A percentile compares a stretch with the other conserved stretches of the same genome.
Conservation (phyloP, 2,329 filamentous ascomycete genomes). For the Phialophora verrucosa region DNA sequence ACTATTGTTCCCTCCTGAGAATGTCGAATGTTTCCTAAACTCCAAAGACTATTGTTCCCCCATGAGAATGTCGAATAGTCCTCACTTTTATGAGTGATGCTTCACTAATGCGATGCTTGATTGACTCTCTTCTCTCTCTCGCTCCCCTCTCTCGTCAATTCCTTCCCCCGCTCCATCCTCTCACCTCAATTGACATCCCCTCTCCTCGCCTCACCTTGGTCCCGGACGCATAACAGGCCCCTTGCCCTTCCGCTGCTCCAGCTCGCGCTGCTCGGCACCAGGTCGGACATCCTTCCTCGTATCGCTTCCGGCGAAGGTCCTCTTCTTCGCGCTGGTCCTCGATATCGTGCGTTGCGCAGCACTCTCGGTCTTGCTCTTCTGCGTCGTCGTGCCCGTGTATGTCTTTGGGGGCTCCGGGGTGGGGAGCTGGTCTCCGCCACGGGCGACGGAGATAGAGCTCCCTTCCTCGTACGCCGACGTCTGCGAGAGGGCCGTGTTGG, state of each 20-base stretch:
- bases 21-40: not conserved
- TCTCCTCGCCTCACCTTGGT: not conserved
- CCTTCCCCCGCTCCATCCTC: not conserved
- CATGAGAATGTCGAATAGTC: not conserved
- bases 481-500: constrained; percentile 8
- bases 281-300: constrained; percentile 13
- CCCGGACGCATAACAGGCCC: constrained; percentile 2
- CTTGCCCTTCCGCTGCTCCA: not conserved
- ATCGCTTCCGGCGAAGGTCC: constrained; percentile 6
- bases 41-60: not conserved
- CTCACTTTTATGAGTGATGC: not conserved
- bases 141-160: not conserved
- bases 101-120: not conserved
- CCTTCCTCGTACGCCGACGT: not conserved
- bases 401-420: not conserved
- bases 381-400: constrained; percentile 9
- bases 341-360: not conserved
- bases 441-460: constrained; percentile 16
- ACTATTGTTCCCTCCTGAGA: not conserved
- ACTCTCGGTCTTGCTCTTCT: constrained; percentile 1
- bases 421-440: constrained; percentile 8
- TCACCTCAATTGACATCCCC: not conserved
- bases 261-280: not conserved
- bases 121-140: not conserved
- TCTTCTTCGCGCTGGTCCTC: not conserved